Evolutionary conservation across 2,329 filamentous ascomycete species (phyloP).

Genomic region (Aureobasidium melanogenum): DNA sequence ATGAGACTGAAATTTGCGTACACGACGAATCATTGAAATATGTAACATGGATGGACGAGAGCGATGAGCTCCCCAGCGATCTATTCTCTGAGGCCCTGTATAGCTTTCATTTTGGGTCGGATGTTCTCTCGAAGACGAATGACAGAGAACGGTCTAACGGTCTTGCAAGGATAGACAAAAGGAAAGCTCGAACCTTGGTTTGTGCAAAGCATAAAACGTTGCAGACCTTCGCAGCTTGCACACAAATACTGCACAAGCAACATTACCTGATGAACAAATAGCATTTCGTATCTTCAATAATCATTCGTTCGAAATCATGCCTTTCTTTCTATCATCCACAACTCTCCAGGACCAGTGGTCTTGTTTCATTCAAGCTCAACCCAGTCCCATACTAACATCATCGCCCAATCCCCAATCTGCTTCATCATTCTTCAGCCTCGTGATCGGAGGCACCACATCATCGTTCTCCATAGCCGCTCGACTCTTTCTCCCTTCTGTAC

Average conservation of each 20-base stretch:
- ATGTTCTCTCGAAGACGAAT: background rate
- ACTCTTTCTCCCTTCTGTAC: background rate
- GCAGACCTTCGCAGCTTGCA: too few species aligned
- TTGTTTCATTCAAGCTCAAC: conserved; percentile 16
- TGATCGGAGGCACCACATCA: conserved; percentile 12
- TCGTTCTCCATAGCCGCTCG: background rate
- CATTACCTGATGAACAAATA: background rate
- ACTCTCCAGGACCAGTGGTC: too few species aligned
- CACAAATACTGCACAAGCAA: too few species aligned
- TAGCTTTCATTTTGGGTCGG: background rate
- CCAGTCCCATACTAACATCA: conserved; percentile 15
- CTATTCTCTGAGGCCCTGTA: background rate
- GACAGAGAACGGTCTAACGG: background rate
- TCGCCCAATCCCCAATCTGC: conserved; percentile 17
- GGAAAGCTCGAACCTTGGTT: too few species aligned
- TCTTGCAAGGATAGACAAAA: background rate
- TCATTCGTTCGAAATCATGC: background rate
- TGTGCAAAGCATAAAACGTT: too few species aligned
- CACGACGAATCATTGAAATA: too few species aligned
- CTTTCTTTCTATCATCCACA: background rate
- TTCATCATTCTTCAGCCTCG: conserved; percentile 12
- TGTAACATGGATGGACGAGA: too few species aligned
- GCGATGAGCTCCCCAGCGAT: too few species aligned
- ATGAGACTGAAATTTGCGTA: too few species aligned
- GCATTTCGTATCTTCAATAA: background rate